phyloP scores from a whole-genome alignment of 208 protist genomes.

The Crithidia fasciculata region DNA sequence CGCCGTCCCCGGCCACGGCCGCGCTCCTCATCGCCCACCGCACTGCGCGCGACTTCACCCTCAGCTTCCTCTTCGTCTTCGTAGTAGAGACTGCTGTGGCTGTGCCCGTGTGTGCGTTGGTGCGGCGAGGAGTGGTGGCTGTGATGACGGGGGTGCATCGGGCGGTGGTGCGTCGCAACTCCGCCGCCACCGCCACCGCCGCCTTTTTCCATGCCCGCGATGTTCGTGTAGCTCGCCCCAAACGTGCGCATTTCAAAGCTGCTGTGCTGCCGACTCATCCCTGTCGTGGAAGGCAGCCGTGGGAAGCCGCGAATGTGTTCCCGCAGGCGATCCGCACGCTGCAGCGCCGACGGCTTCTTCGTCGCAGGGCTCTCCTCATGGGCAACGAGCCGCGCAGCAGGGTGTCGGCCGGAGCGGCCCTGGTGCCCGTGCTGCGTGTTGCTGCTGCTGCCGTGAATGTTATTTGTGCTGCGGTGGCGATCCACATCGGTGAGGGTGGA shows the following conservation, averaged over 20 bases:
- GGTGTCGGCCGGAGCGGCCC: slow-evolving; percentile 12
- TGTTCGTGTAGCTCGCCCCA: slow-evolving; percentile 21
- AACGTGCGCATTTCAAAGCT: slow-evolving; percentile 27
- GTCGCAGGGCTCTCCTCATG: slow-evolving; percentile 13
- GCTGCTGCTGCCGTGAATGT: not conserved
- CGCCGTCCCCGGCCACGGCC: not conserved
- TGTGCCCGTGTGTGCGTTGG: not conserved
- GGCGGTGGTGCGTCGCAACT: slow-evolving; percentile 4
- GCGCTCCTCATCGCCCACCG: not conserved
- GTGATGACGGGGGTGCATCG: not conserved
- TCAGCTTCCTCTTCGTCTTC: slow-evolving; percentile 9
- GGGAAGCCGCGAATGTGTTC: slow-evolving; percentile 30
- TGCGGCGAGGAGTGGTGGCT: slow-evolving; percentile 3
- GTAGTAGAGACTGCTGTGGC: slow-evolving; percentile 17
- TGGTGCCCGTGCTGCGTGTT: not conserved
- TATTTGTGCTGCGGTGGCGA: too few relatives aligned
- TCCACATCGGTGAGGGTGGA: not conserved
- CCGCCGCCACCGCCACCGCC: not conserved
- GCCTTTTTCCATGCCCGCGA: not conserved
- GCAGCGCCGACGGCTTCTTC: slow-evolving; percentile 16
- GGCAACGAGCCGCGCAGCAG: not conserved
- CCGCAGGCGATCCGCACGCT: slow-evolving; percentile 29
- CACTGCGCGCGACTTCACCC: not conserved
- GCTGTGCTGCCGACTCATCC: slow-evolving; percentile 12
- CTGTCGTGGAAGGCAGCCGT: slow-evolving; percentile 11